Percentiles rank a stretch among this genome's conserved stretches.
Conservation (phyloP, 192 early-diverging fungal genomes). For the Dimargaris verticillata region DNA sequence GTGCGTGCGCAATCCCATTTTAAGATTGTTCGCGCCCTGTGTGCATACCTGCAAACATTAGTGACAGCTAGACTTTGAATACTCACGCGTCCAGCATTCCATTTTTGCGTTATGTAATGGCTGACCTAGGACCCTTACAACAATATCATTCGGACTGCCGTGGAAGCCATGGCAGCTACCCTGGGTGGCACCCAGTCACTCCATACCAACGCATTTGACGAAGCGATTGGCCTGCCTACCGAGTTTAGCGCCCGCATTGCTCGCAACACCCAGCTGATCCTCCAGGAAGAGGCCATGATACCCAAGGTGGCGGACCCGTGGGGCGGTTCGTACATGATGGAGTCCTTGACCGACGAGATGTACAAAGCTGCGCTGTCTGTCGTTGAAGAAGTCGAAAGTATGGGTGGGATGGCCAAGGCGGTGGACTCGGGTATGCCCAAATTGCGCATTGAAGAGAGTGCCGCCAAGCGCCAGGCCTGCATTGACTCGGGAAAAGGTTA, state of each 20-base stretch:
- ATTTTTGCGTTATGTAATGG: too few species aligned
- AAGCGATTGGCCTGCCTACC: constrained; percentile 76
- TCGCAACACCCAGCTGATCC: constrained; percentile 77
- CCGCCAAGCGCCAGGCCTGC: constrained; percentile 72
- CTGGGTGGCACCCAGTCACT: constrained; percentile 83
- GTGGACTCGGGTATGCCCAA: constrained; percentile 80
- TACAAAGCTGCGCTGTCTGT: constrained; percentile 49
- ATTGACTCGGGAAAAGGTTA: constrained; percentile 60
- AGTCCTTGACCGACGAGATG: constrained; percentile 67
- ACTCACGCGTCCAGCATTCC: too few species aligned
- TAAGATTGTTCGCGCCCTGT: too few species aligned
- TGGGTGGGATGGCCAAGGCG: constrained; percentile 86
- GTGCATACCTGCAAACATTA: too few species aligned
- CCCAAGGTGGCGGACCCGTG: constrained; percentile 83
- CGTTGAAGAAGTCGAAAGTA: constrained; percentile 61
- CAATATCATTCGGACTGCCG: constrained; percentile 73
- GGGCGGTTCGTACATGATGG: constrained; percentile 90
- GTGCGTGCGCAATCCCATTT: too few species aligned
- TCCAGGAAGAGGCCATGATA: constrained; percentile 76
- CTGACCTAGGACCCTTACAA: constrained; percentile 57
- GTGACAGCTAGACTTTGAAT: too few species aligned
- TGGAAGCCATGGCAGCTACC: constrained; percentile 85
- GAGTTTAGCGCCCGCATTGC: constrained; percentile 75
- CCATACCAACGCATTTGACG: constrained; percentile 83
- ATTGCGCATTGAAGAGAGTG: constrained; percentile 72